phyloP scores from a whole-genome alignment of 106 monocot species.

The Dendrobium nobile region DNA sequence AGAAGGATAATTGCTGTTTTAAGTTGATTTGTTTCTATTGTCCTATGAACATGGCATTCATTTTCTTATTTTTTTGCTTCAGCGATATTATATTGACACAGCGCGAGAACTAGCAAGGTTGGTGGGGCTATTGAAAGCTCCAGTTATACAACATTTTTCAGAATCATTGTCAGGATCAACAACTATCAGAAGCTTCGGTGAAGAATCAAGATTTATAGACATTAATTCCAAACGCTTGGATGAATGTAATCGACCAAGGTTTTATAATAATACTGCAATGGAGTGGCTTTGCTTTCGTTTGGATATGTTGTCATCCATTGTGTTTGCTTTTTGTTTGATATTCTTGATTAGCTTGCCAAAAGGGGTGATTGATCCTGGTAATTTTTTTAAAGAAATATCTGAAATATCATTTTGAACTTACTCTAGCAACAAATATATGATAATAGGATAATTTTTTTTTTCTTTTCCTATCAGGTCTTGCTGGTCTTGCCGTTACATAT shows the following conservation, averaged over 20 bases:
- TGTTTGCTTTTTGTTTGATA: slow-evolving; percentile 7
- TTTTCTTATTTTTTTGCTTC: slow-evolving; percentile 8
- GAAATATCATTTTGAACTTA: background rate
- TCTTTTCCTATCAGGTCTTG: slow-evolving; percentile 36
- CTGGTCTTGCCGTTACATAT: slow-evolving; percentile 82
- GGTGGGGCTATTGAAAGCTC: slow-evolving; percentile 61
- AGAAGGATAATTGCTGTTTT: background rate
- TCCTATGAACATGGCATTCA: background rate
- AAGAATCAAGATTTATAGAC: slow-evolving; percentile 42
- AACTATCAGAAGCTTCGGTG: slow-evolving; percentile 65
- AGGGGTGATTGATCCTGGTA: background rate
- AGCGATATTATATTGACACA: slow-evolving; percentile 69
- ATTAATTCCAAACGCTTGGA: slow-evolving; percentile 43
- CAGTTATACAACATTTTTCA: slow-evolving; percentile 79
- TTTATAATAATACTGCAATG: slow-evolving; percentile 51
- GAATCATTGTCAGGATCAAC: slow-evolving; percentile 60
- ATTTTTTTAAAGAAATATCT: background rate
- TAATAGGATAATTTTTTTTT: background rate
- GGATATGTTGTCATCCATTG: slow-evolving; percentile 50
- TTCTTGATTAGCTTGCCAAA: background rate
- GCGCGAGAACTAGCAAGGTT: slow-evolving; percentile 65
- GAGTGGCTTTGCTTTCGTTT: slow-evolving; percentile 56
- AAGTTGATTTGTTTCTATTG: background rate
- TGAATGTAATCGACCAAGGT: slow-evolving; percentile 55
- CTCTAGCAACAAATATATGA: background rate